These are phyloP conservation scores for Taphrina confusa DNA, from an alignment of 1,139 yeast species.

Conservation along the genomic window DNA sequence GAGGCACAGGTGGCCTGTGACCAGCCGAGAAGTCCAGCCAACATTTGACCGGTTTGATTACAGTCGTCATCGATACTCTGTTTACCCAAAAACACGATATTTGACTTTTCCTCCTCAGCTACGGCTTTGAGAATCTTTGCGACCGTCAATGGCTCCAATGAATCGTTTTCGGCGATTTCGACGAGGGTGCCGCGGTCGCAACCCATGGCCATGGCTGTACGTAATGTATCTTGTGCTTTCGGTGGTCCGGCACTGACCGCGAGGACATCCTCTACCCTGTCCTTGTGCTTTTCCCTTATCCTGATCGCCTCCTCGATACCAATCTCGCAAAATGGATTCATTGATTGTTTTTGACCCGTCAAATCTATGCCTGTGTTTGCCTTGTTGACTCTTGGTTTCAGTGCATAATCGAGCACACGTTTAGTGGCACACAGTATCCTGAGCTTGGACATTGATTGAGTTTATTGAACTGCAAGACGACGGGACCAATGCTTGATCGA, in stretches of 20 bases:
- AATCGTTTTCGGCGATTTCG: conserved; percentile 64
- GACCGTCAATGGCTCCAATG: conserved; percentile 83
- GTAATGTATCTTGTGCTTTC: conserved; percentile 82
- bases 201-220: conserved; percentile 93
- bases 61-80: conserved; percentile 96
- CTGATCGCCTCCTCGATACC: conserved; percentile 91
- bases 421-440: conserved; percentile 76
- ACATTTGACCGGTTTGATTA: conserved; percentile 96
- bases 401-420: conserved; percentile 89
- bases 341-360: conserved; percentile 63
- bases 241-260: conserved; percentile 90
- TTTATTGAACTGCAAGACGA: no score
- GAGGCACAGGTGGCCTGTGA: conserved; percentile 98
- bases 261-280: conserved; percentile 76
- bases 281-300: conserved; percentile 68
- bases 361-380: conserved; percentile 84
- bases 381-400: conserved; percentile 89
- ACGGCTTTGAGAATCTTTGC: conserved; percentile 79
- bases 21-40: conserved; percentile 93
- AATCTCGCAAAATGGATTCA: conserved; percentile 96
- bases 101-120: conserved; percentile 69
- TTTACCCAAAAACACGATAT: conserved; percentile 84
- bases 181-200: conserved; percentile 82
- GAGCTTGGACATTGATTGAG: conserved; percentile 32
- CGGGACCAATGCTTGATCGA: no score